phyloP scores from a whole-genome alignment of 805 yeast genomes.

The Schwanniomyces vanrijiae region DNA sequence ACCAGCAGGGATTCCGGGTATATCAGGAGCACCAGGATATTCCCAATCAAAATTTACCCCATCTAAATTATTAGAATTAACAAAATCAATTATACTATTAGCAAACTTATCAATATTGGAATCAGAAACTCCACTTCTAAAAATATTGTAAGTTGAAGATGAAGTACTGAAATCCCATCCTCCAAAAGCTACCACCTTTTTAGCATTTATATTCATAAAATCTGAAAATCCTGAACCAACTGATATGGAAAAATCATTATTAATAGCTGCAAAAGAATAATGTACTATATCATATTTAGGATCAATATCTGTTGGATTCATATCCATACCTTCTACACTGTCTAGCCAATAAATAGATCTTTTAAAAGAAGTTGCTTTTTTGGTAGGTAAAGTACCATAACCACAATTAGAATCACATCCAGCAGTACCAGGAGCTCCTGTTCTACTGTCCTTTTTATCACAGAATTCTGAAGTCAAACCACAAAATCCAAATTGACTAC shows the following conservation, averaged over 20 bases:
- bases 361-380: slow-evolving; percentile 10
- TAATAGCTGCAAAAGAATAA: slow-evolving; percentile 15
- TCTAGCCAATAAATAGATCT: slow-evolving; percentile 17
- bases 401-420: slow-evolving; percentile 19
- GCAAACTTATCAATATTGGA: slow-evolving; percentile 13
- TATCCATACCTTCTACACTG: slow-evolving; percentile 6
- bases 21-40: slow-evolving; percentile 14
- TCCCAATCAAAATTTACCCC: slow-evolving; percentile 23
- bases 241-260: slow-evolving; percentile 10
- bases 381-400: slow-evolving; percentile 12
- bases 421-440: slow-evolving; percentile 15
- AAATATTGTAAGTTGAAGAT: slow-evolving; percentile 10
- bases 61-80: slow-evolving; percentile 12
- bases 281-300: slow-evolving; percentile 11
- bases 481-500: slow-evolving; percentile 13
- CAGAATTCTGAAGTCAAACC: slow-evolving; percentile 15
- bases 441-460: slow-evolving; percentile 7
- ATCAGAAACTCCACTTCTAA: slow-evolving; percentile 11
- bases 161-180: slow-evolving; percentile 16
- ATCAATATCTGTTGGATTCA: slow-evolving; percentile 9
- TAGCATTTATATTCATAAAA: slow-evolving; percentile 9
- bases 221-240: slow-evolving; percentile 3
- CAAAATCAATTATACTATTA: slow-evolving; percentile 10
- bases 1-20: slow-evolving; percentile 13
- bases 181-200: slow-evolving; percentile 17